A percentile compares a stretch with the other conserved stretches of the same genome.
phyloP scores from a whole-genome alignment of 768 basidiomycete species.

The Lentinula guzmanii region DNA sequence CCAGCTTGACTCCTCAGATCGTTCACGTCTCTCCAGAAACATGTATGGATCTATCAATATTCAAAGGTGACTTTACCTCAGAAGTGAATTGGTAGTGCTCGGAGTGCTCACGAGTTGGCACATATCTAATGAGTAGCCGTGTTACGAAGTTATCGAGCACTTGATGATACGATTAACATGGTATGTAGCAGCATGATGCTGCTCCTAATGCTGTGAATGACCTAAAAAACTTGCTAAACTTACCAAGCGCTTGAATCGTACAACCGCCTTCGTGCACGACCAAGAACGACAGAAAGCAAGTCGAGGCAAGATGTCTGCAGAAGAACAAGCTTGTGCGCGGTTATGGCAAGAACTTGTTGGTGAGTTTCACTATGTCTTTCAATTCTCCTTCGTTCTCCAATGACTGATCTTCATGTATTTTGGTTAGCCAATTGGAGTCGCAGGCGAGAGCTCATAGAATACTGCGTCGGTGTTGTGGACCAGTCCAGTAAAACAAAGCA shows the following conservation, averaged over 20 bases:
- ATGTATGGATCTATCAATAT: slow-evolving; percentile 68
- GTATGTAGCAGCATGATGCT: not conserved
- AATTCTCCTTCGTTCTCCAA: slow-evolving; percentile 12
- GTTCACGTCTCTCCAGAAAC: slow-evolving; percentile 72
- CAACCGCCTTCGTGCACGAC: slow-evolving; percentile 71
- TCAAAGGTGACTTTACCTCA: slow-evolving; percentile 48
- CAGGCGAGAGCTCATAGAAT: slow-evolving; percentile 66
- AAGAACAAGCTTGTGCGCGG: slow-evolving; percentile 70
- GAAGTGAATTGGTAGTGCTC: not conserved
- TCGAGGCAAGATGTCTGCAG: slow-evolving; percentile 38
- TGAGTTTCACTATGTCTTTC: slow-evolving; percentile 21
- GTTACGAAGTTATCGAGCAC: slow-evolving; percentile 71
- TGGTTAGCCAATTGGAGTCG: slow-evolving; percentile 63
- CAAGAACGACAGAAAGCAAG: slow-evolving; percentile 39
- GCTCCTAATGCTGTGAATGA: not conserved
- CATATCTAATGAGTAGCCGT: slow-evolving; percentile 46
- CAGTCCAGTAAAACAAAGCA: slow-evolving; percentile 53
- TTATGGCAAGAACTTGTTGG: slow-evolving; percentile 79
- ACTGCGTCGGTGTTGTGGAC: slow-evolving; percentile 70
- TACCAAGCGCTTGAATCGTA: slow-evolving; percentile 61
- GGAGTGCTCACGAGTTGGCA: not conserved
- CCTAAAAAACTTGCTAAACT: not conserved
- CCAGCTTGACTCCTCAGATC: slow-evolving; percentile 45
- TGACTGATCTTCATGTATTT: slow-evolving; percentile 2
- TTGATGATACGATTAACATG: slow-evolving; percentile 76